Base-by-base conservation (phyloP, 2,329 filamentous ascomycete genomes). In the Neospermospora avenae region DNA sequence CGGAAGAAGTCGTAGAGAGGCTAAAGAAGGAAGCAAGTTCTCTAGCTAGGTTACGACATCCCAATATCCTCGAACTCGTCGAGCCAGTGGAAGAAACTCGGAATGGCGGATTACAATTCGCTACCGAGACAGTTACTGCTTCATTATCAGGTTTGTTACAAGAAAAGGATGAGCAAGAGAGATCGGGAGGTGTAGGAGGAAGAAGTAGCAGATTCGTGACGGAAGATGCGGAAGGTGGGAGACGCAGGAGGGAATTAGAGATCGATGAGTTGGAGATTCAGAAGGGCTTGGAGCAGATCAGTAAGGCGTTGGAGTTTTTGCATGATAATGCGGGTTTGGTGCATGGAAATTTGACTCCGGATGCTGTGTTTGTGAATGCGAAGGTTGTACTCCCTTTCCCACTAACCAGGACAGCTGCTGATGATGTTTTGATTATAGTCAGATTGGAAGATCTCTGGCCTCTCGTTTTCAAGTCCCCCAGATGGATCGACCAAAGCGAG, bases 221-320 rank as follows among this genome's bases (percentile, higher is more conserved):
- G 1, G 91, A 95, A 70, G 89, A 92, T 67, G 80, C 87, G 0
- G 88, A 93, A 67, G 90, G 90, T 37, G 85, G 84, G 53, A 81
- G 85, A 65, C 83, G 86, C 68, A 81, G 91, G 69, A 83, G 90
- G 68, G 93, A 98, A 71, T 76, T 97, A 14, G 93, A 98, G 73
- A 91, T 99, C 63, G 95, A 99, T 72, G 95, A 98, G 76, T 79
- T 99, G 61, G 95, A 99, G 75, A 96, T 98, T 69, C 95, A 99
- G 74, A 99, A 99, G 76, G 95, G 95, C 0, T 75, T 99, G 64
- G 77, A 98, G 62, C 95, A 99, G 74, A 84, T 99, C 64, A 93
- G 89, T 71, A 97, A 97, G 74, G 93, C 93, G 2, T 80, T 98
- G 31, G 93, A 98, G 75, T 98, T 98, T 72, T 77, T 98, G 62